These are phyloP conservation scores for Miscanthus sacchariflorus DNA, from an alignment of 202 grass and related monocot genomes.

Conservation along the genomic window DNA sequence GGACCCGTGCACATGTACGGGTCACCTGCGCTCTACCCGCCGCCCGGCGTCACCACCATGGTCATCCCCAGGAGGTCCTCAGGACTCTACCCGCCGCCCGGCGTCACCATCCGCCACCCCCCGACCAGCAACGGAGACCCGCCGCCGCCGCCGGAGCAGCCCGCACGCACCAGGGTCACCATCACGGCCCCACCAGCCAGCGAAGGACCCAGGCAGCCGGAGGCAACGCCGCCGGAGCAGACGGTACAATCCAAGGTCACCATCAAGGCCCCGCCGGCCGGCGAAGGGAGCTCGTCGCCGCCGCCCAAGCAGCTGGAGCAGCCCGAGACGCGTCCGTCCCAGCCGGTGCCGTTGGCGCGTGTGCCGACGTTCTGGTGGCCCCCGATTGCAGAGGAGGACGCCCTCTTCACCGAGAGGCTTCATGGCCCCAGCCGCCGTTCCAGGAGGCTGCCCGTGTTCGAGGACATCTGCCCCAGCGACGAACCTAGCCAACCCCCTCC, in stretches of 20 bases:
- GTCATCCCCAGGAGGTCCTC: neutral
- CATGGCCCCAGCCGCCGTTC: constrained; percentile 31
- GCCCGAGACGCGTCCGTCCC: neutral
- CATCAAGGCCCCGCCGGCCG: neutral
- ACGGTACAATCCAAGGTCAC: neutral
- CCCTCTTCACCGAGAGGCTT: constrained; percentile 37
- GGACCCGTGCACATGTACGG: neutral
- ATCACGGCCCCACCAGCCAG: neutral
- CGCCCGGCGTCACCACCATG: neutral
- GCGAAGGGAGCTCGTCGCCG: neutral
- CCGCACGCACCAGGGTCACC: neutral
- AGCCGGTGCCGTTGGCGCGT: neutral
- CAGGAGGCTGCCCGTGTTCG: constrained; percentile 74
- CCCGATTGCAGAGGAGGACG: constrained; percentile 39
- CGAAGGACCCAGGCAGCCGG: neutral
- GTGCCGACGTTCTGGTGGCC: constrained; percentile 45
- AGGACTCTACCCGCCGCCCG: neutral
- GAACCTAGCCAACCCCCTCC: neutral
- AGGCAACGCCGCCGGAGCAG: neutral
- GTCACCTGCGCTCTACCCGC: neutral
- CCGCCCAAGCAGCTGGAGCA: neutral
- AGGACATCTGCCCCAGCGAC: constrained; percentile 50
- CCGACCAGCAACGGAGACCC: neutral
- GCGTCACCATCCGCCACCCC: neutral
- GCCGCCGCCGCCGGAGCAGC: neutral